Evolutionary conservation across 2,329 filamentous ascomycete genomes (phyloP), one percentile per base, ranked within the genome.

Genomic region (Scleromitrula shiraiana): DNA sequence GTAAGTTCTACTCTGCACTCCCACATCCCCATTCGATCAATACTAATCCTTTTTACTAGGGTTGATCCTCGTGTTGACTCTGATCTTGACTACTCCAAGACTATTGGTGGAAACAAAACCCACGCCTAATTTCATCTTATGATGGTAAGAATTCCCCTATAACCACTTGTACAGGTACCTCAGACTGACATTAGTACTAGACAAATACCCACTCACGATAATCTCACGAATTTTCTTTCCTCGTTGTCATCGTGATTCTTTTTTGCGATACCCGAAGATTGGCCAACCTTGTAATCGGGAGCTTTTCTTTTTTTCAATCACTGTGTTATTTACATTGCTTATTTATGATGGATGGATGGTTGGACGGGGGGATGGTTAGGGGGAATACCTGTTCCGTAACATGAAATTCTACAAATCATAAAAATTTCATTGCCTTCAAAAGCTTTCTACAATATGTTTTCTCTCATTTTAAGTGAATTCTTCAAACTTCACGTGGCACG

Each of bases 11-110:
- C n/a, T n/a, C n/a, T n/a, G n/a, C n/a, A n/a, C n/a, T n/a, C n/a
- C n/a, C n/a, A n/a, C n/a, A n/a, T n/a, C 3, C 2, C 12, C 8
- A 12, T 22, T 2, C 22, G 2, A 36, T 6, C n/a, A 2, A 20
- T 20, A 7, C 41, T 54, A 35, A 49, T 30, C 37, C 30, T 17
- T 15, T 2, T 3, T 74, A 56, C 55, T 70, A 45, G 74, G 65
- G 38, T 66, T 4, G 76, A 79, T 47, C 75, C 76, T 3, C 43
- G 58, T 14, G 73, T 80, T 39, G 77, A 80, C 62, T 73, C 70
- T 9, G 67, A 80, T 55, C 69, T 73, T 2, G 75, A 80, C 60
- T 71, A 73, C 39, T 72, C 68, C 60, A 71, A 71, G 65, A 80
- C 77, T 0, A 17, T 73, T 5, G 77, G 77, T 26, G 69, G 73